Conservation (phyloP, 129 eudicot genomes). For the Lonicera japonica region DNA sequence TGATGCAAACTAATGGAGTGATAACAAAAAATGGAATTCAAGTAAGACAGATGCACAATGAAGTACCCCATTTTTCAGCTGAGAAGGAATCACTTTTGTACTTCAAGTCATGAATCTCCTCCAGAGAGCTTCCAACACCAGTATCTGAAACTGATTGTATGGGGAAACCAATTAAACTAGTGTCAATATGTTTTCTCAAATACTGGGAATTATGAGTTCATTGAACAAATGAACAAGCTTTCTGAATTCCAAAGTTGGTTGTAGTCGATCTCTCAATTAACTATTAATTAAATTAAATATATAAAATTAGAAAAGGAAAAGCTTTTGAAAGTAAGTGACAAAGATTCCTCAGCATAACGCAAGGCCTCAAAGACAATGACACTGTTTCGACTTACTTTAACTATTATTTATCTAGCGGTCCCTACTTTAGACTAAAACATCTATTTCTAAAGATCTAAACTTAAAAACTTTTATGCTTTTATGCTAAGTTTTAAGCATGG, state of each 20-base stretch:
- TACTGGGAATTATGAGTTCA: background rate
- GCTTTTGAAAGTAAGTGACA: no score
- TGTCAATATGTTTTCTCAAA: background rate
- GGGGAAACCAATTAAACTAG: conserved; percentile 3
- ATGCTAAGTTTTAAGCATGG: no score
- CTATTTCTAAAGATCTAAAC: no score
- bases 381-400: no score
- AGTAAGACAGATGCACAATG: background rate
- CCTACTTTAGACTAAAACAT: no score
- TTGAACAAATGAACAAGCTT: background rate
- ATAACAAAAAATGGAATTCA: background rate
- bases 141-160: conserved; percentile 84
- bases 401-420: no score
- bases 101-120: conserved; percentile 61
- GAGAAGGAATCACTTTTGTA: conserved; percentile 21
- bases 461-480: no score
- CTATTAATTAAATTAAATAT: no score
- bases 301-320: no score
- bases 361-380: no score
- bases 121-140: conserved; percentile 75
- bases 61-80: conserved; percentile 42
- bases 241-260: background rate
- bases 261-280: background rate
- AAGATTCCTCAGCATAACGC: no score
- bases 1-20: background rate